Evolutionary conservation across 352 stramenopile genomes (phyloP), one percentile per base, ranked within the genome.

Genomic region (Thalassiosira hispida): DNA sequence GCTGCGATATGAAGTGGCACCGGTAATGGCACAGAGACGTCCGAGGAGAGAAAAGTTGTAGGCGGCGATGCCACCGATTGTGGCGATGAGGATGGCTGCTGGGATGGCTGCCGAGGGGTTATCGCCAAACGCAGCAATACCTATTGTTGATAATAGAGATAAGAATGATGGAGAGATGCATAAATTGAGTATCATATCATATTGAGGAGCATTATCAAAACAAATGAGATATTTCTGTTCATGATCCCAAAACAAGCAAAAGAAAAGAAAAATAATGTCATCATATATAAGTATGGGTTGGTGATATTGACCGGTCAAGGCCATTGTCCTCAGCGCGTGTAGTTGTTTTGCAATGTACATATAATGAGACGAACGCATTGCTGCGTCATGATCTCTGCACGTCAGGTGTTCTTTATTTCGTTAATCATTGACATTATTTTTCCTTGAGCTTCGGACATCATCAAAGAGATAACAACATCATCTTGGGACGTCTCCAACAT

Each of bases 21-120:
- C 84, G 0, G 87, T 94, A 25, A 92, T 90, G 4, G 86, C 85
- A 80, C 94, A 96, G 2, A 94, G 73, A 38, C 90, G 87, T 56
- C 92, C 94, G 77, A 97, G 93, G 31, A 96, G 85, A 11, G 77
- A 82, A 84, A 97, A 97, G 47, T 87, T 92, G 82, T 96, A 96
- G 2, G 76, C 92, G 14, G 87, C 89, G 11, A 96, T 73, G 8
- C 55, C 56, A 52, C 93, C 94, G 42, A 96, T 92, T 16, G 66
- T 47, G 22, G 79, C 53, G 57, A 92, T 91, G 0, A 95, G 62
- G 8, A 70, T 65, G 1, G 83, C 60, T 16, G 86, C 88, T 56
- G 91, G 90, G n/a, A 95, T 18, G 8, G 93, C 55, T 14, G 84
- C 87, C 1, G 84, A 88, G 20, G 88, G 90, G 44, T 69, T 69